A percentile compares a stretch with the other conserved stretches of the same genome.
phyloP scores from a whole-genome alignment of 2,329 filamentous ascomycete species.

The Neoarthrinium moseri region DNA sequence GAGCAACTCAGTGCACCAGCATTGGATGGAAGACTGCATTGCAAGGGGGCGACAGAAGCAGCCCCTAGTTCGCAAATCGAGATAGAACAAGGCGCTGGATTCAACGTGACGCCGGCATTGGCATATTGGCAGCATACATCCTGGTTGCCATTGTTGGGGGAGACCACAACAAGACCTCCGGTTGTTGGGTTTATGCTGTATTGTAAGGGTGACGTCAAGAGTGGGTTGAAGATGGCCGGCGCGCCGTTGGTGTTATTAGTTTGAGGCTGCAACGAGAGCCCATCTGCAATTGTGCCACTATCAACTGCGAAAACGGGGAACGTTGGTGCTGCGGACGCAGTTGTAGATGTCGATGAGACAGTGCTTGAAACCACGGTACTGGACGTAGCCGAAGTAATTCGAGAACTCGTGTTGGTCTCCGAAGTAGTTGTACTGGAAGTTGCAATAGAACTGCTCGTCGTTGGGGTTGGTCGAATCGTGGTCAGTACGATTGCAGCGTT shows the following conservation, averaged over 20 bases:
- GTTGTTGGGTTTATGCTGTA: background rate
- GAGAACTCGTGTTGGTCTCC: background rate
- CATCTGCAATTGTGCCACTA: background rate
- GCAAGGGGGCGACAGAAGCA: background rate
- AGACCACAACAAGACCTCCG: background rate
- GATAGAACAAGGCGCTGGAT: background rate
- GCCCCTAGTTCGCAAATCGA: background rate
- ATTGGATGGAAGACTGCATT: background rate
- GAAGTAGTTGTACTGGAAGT: background rate
- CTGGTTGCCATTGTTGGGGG: background rate
- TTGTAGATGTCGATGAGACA: background rate
- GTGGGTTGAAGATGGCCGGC: background rate
- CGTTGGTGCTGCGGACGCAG: background rate
- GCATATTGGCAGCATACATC: background rate
- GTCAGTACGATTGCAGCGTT: background rate
- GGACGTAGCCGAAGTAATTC: background rate
- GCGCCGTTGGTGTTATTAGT: background rate
- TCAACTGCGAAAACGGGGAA: background rate
- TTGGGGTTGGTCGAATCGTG: background rate
- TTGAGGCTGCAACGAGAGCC: background rate
- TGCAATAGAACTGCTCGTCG: background rate
- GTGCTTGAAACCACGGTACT: background rate
- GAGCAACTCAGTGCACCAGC: background rate
- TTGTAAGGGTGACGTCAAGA: background rate
- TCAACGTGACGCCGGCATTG: background rate